Evolutionary conservation across 164 flowering plant species (phyloP).

Genomic region (Umbilicus rupestris): DNA sequence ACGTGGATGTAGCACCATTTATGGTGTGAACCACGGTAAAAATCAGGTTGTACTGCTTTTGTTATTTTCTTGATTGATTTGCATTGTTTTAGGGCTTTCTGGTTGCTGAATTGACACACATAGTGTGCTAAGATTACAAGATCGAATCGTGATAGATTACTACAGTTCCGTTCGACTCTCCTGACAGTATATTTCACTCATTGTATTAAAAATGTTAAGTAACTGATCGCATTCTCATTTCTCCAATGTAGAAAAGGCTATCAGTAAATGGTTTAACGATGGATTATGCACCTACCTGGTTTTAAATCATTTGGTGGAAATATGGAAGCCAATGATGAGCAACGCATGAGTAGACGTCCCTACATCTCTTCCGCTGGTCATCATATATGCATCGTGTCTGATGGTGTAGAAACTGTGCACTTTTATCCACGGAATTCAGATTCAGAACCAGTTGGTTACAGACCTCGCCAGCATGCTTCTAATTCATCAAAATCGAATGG

Average conservation of each 20-base stretch:
- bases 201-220: neutral
- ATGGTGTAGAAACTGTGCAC: neutral
- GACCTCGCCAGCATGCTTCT: conserved; percentile 11
- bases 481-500: conserved; percentile 19
- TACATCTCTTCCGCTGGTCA: neutral
- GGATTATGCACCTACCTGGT: neutral
- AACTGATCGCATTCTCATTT: neutral
- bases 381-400: neutral
- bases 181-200: neutral
- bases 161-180: too few relatives aligned
- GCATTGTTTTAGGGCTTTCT: too few relatives aligned
- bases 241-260: neutral
- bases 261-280: neutral
- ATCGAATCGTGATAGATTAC: too few relatives aligned
- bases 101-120: too few relatives aligned
- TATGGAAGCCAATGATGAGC: neutral
- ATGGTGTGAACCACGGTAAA: too few relatives aligned
- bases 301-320: neutral
- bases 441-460: conserved; percentile 16
- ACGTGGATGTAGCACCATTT: too few relatives aligned
- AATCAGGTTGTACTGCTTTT: too few relatives aligned
- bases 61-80: too few relatives aligned
- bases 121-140: too few relatives aligned
- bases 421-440: conserved; percentile 14
- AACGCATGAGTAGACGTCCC: neutral